Evolutionary conservation across 805 yeast species (phyloP), one percentile per base, ranked within the genome.

Genomic region (Candida insectalens): DNA sequence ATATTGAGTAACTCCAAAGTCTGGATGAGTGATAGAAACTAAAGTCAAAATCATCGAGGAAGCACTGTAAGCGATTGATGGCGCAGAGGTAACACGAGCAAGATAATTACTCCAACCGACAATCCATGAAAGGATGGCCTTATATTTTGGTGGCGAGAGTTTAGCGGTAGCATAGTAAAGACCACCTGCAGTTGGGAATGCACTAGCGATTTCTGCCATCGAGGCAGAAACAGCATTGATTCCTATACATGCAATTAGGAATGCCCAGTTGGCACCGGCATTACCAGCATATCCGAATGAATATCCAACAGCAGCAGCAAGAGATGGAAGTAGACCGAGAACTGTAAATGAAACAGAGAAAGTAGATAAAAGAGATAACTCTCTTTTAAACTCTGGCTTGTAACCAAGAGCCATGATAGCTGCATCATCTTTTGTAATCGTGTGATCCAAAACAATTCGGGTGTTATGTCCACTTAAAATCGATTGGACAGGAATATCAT

Each of bases 151-250:
- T 10, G 83, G 82, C 3, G 82, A 69, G 40, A 76, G 57, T 45
- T 74, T 74, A 2, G 74, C 65, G 2, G 77, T 77, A 38, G 84
- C 82, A 44, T 77, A 78, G 32, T 80, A 81, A 6, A 80, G 65
- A 30, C 84, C 84, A 19, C 81, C 72, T 7, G 78, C 63, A 6
- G 81, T 76, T 25, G 85, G 85, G 57, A 71, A 72, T 4, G 81
- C 74, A 18, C 74, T 65, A 9, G 80, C 68, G 21, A 77, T 61
- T 48, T 78, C 84, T 0, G 82, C 82, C 69, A 78, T 62, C 14
- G 77, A 66, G 29, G 65, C 58, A 9, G 81, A 80, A 30, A 77
- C 82, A 4, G 67, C 62, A 33, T 69, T 59, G 35, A 78, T 65
- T 25, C 77, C 73, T 22, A 65, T 37, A 57, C 72, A 62, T 23